Evolutionary conservation across 192 early-diverging fungal genomes (phyloP), one percentile per base, ranked within the genome.

Genomic region (Coemansia sp.): DNA sequence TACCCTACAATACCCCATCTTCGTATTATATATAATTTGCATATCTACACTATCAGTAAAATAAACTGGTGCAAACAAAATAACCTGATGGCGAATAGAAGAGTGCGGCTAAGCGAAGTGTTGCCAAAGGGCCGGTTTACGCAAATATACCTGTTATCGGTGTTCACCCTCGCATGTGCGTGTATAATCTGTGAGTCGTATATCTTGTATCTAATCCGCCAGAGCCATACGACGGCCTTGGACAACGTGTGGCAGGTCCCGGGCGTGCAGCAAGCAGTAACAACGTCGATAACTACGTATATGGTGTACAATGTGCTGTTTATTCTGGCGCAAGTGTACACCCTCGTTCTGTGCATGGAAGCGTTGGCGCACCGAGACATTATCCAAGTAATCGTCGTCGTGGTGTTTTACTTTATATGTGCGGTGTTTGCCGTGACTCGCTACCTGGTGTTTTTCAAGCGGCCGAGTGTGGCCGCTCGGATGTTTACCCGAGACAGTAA

Each of bases 221-320:
- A 63, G 35, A 56, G 66, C 37, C 59, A 69, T 15, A 32, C 25
- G 4, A 41, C 12, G 15, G 63, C 67, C 5, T 22, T 50, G 29
- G 37, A 17, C 8, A 72, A 58, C 62, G 55, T 63, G 64, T 78
- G 76, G 76, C 62, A 73, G 43, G 62, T 78, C 24, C 66, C 58
- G 0, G 76, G 63, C 5, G 57, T 78, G 17, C 76, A 78, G 14
- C 54, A 66, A 17, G 70, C 67, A 11, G 70, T 78, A 27, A 39
- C 70, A 10, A 61, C 70, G 21, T 78, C 76, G 22, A 72, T 78
- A 22, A 69, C 66, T 14, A 66, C 70, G 19, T 78, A 78, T 19
- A 58, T 69, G 65, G 74, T 82, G 9, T 82, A 82, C 70, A 73
- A 67, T 39, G 70, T 69, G 60, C 66, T 82, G 22, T 74, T 73